These are phyloP conservation scores for Paecilomyces formosus DNA, from an alignment of 2,329 filamentous ascomycete species.

Conservation along the genomic window DNA sequence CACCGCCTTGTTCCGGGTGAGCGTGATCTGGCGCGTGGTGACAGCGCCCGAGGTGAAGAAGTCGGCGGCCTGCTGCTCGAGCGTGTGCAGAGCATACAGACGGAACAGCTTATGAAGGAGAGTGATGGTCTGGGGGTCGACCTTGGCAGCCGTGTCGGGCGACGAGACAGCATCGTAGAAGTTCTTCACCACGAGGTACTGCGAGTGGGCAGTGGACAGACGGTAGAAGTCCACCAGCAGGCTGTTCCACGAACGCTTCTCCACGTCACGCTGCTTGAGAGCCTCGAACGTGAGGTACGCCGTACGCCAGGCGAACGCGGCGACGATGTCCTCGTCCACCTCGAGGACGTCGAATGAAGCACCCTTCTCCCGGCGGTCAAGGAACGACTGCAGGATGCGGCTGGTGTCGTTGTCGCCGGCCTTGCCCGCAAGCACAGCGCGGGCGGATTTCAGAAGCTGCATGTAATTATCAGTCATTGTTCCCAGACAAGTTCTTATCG, in stretches of 20 bases:
- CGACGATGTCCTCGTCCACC: constrained; percentile 62
- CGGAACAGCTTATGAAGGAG: constrained; percentile 62
- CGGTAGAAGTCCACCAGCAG: constrained; percentile 73
- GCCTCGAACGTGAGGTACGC: constrained; percentile 70
- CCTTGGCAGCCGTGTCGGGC: constrained; percentile 42
- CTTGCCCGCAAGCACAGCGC: constrained; percentile 59
- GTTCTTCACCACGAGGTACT: constrained; percentile 72
- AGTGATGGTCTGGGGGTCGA: constrained; percentile 51
- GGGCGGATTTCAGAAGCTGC: constrained; percentile 64
- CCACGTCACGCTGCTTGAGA: constrained; percentile 63
- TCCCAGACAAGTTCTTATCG: neutral
- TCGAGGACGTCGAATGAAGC: constrained; percentile 69
- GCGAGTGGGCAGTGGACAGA: constrained; percentile 65
- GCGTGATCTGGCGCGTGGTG: constrained; percentile 64
- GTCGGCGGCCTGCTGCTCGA: constrained; percentile 62
- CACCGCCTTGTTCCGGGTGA: constrained; percentile 59
- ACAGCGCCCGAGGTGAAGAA: constrained; percentile 65
- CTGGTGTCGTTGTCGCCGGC: constrained; percentile 61
- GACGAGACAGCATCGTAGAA: constrained; percentile 64
- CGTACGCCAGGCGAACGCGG: constrained; percentile 68
- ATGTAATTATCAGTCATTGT: neutral
- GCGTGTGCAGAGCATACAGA: constrained; percentile 57
- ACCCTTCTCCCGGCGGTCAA: constrained; percentile 59
- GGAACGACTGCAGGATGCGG: constrained; percentile 57
- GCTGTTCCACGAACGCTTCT: constrained; percentile 71